phyloP scores from a whole-genome alignment of 2,329 filamentous ascomycete species.

The Cladosporium sp. region DNA sequence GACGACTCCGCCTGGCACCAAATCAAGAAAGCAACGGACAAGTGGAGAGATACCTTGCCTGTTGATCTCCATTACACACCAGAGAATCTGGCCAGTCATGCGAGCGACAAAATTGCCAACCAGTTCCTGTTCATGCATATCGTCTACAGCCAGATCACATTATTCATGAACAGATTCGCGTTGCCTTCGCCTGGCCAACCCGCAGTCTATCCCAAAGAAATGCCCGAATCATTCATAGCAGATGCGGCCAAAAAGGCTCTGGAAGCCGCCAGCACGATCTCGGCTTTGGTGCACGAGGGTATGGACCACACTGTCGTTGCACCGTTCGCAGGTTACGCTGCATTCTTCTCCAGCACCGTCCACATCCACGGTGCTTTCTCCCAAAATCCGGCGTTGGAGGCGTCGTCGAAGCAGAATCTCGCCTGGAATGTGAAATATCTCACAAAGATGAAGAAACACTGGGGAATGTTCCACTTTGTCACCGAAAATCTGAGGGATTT shows the following conservation, averaged over 20 bases:
- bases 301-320: conserved; percentile 80
- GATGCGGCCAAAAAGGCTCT: conserved; percentile 73
- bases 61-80: conserved; percentile 70
- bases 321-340: conserved; percentile 92
- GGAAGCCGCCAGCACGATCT: conserved; percentile 83
- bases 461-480: conserved; percentile 99
- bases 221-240: conserved; percentile 75
- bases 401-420: conserved; percentile 78
- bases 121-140: conserved; percentile 94
- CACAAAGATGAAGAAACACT: conserved; percentile 93
- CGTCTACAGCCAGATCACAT: conserved; percentile 80
- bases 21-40: conserved; percentile 70
- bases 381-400: conserved; percentile 74
- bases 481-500: conserved; percentile 88
- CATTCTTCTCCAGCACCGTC: conserved; percentile 90
- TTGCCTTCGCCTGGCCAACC: conserved; percentile 66
- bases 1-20: conserved; percentile 73
- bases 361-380: conserved; percentile 92
- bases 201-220: conserved; percentile 61
- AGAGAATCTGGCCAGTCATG: conserved; percentile 83
- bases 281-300: conserved; percentile 76
- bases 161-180: conserved; percentile 89
- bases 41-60: conserved; percentile 70
- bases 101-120: conserved; percentile 81
- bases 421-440: conserved; percentile 87